phyloP scores from a whole-genome alignment of 2,329 filamentous ascomycete species.

The Pseudogymnoascus sp. region DNA sequence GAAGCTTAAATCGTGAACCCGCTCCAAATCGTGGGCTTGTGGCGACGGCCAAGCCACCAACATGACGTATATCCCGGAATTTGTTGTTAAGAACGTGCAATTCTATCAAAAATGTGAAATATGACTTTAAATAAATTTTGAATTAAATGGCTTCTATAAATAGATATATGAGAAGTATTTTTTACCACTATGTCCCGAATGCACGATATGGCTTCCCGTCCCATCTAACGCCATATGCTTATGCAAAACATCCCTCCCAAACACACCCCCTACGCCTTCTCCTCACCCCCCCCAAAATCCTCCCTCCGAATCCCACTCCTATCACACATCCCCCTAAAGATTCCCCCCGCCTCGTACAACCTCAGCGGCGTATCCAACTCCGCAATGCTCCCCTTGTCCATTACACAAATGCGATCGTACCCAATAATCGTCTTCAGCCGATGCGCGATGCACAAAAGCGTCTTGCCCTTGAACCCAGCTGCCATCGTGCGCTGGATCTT shows the following conservation, averaged over 20 bases:
- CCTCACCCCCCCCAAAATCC: constrained; percentile 19
- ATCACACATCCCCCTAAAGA: constrained; percentile 66
- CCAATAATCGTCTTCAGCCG: constrained; percentile 83
- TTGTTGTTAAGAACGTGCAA: too few species aligned
- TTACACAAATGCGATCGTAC: constrained; percentile 93
- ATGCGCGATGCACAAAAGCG: constrained; percentile 86
- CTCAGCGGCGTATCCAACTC: constrained; percentile 72
- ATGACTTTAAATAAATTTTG: not conserved
- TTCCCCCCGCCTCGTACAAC: constrained; percentile 65
- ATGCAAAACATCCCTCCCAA: not conserved
- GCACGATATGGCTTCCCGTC: not conserved
- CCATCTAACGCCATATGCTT: not conserved
- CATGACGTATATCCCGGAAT: too few species aligned
- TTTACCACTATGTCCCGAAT: not conserved
- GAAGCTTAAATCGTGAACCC: too few species aligned
- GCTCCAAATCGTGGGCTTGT: too few species aligned
- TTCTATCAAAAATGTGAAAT: too few species aligned
- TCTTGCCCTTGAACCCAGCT: constrained; percentile 74
- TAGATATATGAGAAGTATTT: not conserved
- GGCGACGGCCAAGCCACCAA: too few species aligned
- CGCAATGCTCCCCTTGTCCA: constrained; percentile 82
- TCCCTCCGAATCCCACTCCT: constrained; percentile 42
- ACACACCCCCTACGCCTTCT: not conserved
- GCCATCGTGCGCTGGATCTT: constrained; percentile 91
- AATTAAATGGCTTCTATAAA: not conserved